These are phyloP conservation scores for Trichoderma parareesei DNA, from an alignment of 495 filamentous ascomycete genomes.

Conservation along the genomic window DNA sequence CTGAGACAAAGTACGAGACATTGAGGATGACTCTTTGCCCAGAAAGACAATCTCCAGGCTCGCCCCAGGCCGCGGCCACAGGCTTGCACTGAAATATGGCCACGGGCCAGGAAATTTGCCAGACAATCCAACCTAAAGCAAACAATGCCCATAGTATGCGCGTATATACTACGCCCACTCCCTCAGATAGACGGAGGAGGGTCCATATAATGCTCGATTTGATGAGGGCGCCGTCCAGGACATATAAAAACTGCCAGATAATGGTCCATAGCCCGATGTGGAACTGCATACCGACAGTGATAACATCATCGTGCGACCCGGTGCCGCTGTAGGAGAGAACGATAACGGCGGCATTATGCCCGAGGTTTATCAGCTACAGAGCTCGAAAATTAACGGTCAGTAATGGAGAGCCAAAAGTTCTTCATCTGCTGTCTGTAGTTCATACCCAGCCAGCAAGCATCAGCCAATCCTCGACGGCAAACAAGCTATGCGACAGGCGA, in stretches of 20 bases:
- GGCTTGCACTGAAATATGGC: conserved; percentile 6
- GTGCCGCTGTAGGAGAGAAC: conserved; percentile 1
- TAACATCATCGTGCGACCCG: background rate
- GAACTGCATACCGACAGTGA: conserved; percentile 6
- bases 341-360: background rate
- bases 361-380: background rate
- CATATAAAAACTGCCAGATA: background rate
- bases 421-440: too few relatives aligned
- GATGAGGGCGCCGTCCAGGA: background rate
- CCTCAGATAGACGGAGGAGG: background rate
- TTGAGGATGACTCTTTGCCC: background rate
- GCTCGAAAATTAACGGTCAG: background rate
- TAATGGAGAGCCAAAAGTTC: background rate
- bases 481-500: background rate
- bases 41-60: background rate
- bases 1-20: conserved; percentile 3
- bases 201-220: conserved; percentile 5
- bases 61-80: background rate
- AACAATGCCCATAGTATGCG: background rate
- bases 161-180: background rate
- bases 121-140: background rate
- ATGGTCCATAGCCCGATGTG: conserved; percentile 4
- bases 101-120: conserved; percentile 4
- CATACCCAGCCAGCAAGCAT: conserved; percentile 5
- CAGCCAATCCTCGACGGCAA: background rate